Base-by-base conservation (phyloP, 78 protist genomes). In the Chrysochromulina tobinii region DNA sequence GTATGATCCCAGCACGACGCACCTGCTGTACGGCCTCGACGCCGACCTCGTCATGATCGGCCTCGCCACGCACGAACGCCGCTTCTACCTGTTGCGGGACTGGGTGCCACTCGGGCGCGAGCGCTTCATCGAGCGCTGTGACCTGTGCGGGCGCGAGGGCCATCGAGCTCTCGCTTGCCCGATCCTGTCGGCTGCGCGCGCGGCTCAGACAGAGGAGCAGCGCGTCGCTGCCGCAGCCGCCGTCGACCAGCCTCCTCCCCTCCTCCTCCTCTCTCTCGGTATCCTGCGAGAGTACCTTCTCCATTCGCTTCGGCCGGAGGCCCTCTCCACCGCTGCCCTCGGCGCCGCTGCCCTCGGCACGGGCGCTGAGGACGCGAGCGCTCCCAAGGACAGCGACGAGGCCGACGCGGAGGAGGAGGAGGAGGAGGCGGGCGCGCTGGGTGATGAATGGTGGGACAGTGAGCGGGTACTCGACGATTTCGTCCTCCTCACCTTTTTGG, bases 31-130 rank as follows among this genome's bases (percentile, higher is more conserved):
- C 61, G 96, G 96, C 38, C 89, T 97, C 54, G 99, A 99, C 89
- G 99, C 99, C 55, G 99, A 99, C 86, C 94, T 99, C 59, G 97
- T 99, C 91, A 96, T 99, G 97, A 95, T 99, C 23, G 94, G 96
- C 4, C 96, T 99, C 23, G 97, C 99, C 38, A 97, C 99, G 54
- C 99, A 99, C 92, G 99, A 99, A 91, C 99, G 98, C 51, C 91
- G 96, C 88, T 98, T 99, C 95, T 18, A 93, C 68, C 61, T 99
- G 9, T 68, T 99, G 23, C 90, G 99, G 6, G 99, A 98, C 58
- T 92, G 89, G 53, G 91, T 96, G 23, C 61, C 2, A 1, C 8
- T 87, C 7, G 68, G 89, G 4, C 6, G 27, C 20, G 21, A 15
- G 83, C 51, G 83, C 51, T 75, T 75, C 83, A 54, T 6, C 83